These are phyloP conservation scores for Fusarium piperis DNA, from an alignment of 2,329 filamentous ascomycete genomes.

Conservation along the genomic window DNA sequence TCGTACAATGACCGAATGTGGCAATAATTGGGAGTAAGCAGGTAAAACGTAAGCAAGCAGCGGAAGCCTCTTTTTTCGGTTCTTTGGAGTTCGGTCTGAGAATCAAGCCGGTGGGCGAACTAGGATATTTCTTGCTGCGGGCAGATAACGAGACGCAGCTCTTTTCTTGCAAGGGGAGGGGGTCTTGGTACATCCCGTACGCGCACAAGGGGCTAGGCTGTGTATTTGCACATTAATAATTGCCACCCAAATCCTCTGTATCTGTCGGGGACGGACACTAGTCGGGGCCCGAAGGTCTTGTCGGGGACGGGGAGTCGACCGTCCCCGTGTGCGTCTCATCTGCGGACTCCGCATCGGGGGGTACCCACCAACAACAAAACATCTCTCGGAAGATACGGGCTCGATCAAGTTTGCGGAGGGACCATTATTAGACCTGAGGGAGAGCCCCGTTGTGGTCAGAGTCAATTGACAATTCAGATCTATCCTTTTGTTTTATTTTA, in stretches of 20 bases:
- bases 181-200: background rate
- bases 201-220: too few relatives aligned
- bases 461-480: background rate
- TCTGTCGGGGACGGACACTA: slow-evolving; percentile 10
- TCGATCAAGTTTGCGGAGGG: background rate
- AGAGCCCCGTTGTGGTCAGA: background rate
- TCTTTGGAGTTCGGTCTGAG: background rate
- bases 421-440: slow-evolving; percentile 24
- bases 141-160: background rate
- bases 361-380: background rate
- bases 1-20: background rate
- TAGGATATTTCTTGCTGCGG: slow-evolving; percentile 25
- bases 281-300: slow-evolving; percentile 12
- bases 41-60: background rate
- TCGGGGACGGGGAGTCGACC: slow-evolving; percentile 29
- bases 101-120: slow-evolving; percentile 4
- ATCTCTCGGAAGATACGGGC: slow-evolving; percentile 23
- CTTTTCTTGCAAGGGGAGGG: background rate
- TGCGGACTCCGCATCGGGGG: slow-evolving; percentile 1
- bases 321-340: slow-evolving; percentile 10
- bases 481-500: background rate
- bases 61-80: background rate
- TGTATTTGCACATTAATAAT: background rate
- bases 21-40: background rate
- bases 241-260: background rate